Percentiles rank a stretch among this genome's conserved stretches.
Evolutionary conservation across 495 filamentous ascomycete species (phyloP).

Genomic region (Bacidia gigantensis): DNA sequence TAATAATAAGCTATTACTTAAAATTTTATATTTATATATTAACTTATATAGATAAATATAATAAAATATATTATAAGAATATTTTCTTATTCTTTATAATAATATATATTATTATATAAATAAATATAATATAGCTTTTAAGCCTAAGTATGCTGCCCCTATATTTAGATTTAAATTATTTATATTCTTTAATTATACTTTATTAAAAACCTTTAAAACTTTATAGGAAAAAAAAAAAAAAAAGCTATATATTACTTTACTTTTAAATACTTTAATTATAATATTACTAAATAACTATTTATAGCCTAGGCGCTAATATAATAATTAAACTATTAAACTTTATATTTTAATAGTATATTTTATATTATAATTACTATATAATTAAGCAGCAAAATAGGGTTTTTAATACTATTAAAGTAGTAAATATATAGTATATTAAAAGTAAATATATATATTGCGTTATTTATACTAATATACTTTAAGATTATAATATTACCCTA

Average conservation of each 20-base stretch:
- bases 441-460: background rate
- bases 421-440: background rate
- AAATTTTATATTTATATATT: slow-evolving; percentile 2
- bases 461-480: background rate
- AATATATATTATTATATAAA: slow-evolving; percentile 1
- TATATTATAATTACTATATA: background rate
- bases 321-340: background rate
- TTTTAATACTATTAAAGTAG: background rate
- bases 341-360: background rate
- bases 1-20: background rate
- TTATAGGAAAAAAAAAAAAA: slow-evolving; percentile 5
- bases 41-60: background rate
- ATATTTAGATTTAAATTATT: background rate
- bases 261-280: slow-evolving; percentile 2
- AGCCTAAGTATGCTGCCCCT: background rate
- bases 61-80: background rate
- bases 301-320: background rate
- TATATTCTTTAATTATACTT: slow-evolving; percentile 1
- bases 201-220: background rate
- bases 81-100: background rate
- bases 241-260: slow-evolving; percentile 1
- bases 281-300: background rate
- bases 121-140: slow-evolving; percentile 1
- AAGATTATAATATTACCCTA: background rate
- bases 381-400: background rate